Conservation (phyloP, 2,329 filamentous ascomycete species). For the Botryotinia globosa region DNA sequence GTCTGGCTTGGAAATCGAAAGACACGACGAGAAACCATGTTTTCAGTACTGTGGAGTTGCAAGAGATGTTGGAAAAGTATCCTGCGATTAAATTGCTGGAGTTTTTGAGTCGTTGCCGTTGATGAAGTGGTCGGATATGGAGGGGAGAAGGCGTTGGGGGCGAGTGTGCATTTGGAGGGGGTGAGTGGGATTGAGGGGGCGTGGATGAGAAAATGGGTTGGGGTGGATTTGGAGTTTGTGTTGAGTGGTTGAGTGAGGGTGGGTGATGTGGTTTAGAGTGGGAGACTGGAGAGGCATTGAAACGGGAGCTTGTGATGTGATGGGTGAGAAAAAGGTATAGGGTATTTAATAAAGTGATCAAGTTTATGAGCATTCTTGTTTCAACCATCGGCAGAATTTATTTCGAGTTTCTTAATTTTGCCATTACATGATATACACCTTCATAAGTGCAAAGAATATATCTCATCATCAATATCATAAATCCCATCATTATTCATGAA, state of each 20-base stretch:
- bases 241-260: neutral
- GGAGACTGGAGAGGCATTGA: too few species aligned
- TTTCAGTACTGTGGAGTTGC: neutral
- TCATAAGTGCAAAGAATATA: too few species aligned
- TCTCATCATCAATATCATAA: neutral
- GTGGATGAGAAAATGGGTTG: conserved; percentile 16
- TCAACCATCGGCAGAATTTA: neutral
- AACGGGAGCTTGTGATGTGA: too few species aligned
- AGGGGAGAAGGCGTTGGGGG: neutral
- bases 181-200: neutral
- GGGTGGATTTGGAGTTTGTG: neutral
- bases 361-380: rapidly evolving
- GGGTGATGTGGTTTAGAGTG: too few species aligned
- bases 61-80: neutral
- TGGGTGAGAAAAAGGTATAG: neutral
- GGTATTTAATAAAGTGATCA: neutral
- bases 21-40: neutral
- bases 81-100: conserved; percentile 12
- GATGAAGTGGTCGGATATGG: neutral
- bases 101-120: conserved; percentile 2
- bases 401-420: neutral
- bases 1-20: conserved; percentile 1
- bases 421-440: neutral
- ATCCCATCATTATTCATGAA: neutral
- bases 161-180: neutral